Percentiles rank a stretch among this genome's conserved stretches.
These are phyloP conservation scores for Penicillium coprophilum DNA, from an alignment of 495 filamentous ascomycete species.

Conservation along the genomic window DNA sequence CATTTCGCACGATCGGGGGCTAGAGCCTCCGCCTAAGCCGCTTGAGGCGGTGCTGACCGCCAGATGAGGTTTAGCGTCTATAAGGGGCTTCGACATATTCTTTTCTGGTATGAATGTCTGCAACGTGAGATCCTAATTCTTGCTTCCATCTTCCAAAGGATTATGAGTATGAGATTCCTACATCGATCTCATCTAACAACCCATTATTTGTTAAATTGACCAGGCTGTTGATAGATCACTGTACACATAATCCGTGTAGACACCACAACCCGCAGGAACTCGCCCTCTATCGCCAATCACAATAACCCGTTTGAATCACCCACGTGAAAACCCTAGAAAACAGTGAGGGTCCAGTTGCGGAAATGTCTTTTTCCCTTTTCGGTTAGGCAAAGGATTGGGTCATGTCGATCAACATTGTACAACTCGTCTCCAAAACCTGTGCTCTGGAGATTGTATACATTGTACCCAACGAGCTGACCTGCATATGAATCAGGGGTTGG, in stretches of 20 bases:
- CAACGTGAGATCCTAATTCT: background rate
- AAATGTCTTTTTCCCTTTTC: background rate
- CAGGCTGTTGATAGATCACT: background rate
- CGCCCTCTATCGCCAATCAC: background rate
- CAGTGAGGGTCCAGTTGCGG: background rate
- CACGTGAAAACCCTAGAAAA: background rate
- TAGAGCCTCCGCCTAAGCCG: slow-evolving; percentile 33
- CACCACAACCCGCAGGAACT: background rate
- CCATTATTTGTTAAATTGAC: background rate
- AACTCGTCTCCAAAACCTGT: background rate
- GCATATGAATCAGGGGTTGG: slow-evolving; percentile 3
- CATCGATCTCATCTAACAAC: background rate
- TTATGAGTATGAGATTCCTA: background rate
- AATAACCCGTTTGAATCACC: background rate
- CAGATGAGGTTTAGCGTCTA: background rate
- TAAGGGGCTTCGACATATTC: slow-evolving; percentile 5
- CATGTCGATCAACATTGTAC: slow-evolving; percentile 5
- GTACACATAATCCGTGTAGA: background rate
- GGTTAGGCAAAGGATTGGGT: background rate
- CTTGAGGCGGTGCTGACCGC: slow-evolving; percentile 15
- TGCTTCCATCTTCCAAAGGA: background rate
- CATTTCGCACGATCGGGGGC: slow-evolving; percentile 40
- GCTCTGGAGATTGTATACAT: background rate
- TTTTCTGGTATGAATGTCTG: slow-evolving; percentile 21
- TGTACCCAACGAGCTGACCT: background rate